phyloP scores from a whole-genome alignment of 495 filamentous ascomycete species.

The Penicillium soppii region DNA sequence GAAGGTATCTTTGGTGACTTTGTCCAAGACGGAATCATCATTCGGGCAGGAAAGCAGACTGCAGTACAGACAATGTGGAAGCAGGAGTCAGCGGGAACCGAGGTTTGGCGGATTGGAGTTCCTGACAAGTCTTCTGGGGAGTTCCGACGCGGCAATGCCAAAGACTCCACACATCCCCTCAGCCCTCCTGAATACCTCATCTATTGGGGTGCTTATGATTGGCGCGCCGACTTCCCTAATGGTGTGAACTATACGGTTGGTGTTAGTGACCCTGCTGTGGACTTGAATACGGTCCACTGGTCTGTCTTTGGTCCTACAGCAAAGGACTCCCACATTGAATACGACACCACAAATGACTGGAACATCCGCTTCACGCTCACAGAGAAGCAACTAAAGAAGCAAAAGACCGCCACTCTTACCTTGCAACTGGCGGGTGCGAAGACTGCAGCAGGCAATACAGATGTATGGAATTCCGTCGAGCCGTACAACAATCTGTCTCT shows the following conservation, averaged over 20 bases:
- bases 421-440: conserved; percentile 58
- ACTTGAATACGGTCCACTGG: conserved; percentile 58
- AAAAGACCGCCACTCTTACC: conserved; percentile 47
- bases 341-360: conserved; percentile 48
- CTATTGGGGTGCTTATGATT: conserved; percentile 58
- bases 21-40: conserved; percentile 38
- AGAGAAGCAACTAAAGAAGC: conserved; percentile 20
- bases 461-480: conserved; percentile 47
- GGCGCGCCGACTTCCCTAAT: conserved; percentile 49
- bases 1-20: conserved; percentile 57
- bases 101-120: conserved; percentile 55
- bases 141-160: conserved; percentile 50
- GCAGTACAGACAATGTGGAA: conserved; percentile 39
- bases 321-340: conserved; percentile 37
- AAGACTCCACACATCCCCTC: conserved; percentile 41
- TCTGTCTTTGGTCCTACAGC: conserved; percentile 50
- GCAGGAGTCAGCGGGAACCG: conserved; percentile 48
- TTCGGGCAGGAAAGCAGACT: conserved; percentile 33
- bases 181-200: conserved; percentile 51
- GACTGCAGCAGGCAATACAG: conserved; percentile 56
- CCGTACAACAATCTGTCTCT: conserved; percentile 44
- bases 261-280: conserved; percentile 37
- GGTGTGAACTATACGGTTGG: conserved; percentile 54
- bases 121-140: conserved; percentile 57
- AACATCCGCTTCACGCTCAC: conserved; percentile 49